Conservation (phyloP, 257 asterid species). For the Solanum gracilifrons region DNA sequence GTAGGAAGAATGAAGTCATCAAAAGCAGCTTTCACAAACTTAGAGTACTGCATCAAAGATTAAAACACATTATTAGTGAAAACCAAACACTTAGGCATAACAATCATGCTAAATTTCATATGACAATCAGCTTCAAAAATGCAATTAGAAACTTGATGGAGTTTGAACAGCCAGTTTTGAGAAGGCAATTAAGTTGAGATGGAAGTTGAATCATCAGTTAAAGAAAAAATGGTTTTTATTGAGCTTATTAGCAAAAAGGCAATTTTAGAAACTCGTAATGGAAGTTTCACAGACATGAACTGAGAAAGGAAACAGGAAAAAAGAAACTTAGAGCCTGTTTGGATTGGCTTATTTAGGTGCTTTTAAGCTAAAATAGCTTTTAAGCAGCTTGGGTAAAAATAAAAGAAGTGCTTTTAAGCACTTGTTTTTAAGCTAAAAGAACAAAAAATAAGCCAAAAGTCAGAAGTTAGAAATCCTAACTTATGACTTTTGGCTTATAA, state of each 20-base stretch:
- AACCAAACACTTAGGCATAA: neutral
- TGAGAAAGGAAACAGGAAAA: neutral
- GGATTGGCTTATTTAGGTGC: neutral
- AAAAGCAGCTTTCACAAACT: constrained; percentile 98
- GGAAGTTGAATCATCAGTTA: neutral
- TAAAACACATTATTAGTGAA: constrained; percentile 5
- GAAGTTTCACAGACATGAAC: neutral
- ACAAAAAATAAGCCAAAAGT: neutral
- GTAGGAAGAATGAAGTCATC: constrained; percentile 98
- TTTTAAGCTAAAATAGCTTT: neutral
- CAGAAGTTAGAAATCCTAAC: neutral
- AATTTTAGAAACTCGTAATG: neutral
- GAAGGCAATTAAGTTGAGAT: neutral
- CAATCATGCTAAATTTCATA: neutral
- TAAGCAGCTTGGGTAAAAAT: neutral
- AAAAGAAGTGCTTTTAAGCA: neutral
- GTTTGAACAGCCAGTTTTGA: neutral
- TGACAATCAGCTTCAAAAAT: neutral
- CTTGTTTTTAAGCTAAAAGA: neutral
- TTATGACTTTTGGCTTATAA: neutral
- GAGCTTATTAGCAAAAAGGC: neutral
- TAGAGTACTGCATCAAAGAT: constrained; percentile 71
- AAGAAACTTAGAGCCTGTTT: neutral
- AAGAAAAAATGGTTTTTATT: neutral
- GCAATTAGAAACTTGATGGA: neutral